phyloP scores from a whole-genome alignment of 768 basidiomycete species.

The Mrakia blollopis region DNA sequence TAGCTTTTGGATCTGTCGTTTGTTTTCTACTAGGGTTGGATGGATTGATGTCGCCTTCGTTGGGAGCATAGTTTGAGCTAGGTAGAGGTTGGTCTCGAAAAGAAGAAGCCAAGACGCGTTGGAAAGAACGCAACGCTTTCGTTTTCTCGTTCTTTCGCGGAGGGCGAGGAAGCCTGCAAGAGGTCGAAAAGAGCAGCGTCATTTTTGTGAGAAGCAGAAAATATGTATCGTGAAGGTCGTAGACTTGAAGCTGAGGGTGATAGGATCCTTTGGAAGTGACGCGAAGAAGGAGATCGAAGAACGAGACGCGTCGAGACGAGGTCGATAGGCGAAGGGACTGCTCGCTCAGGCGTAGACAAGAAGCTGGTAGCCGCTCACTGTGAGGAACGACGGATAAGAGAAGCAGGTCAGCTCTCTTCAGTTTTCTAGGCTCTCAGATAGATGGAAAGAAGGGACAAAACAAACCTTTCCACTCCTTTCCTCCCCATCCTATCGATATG shows the following conservation, averaged over 20 bases:
- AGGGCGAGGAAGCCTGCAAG: too few relatives aligned
- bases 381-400: neutral
- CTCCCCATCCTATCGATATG: constrained; percentile 5
- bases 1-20: too few relatives aligned
- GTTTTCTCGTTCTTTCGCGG: too few relatives aligned
- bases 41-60: too few relatives aligned
- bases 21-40: too few relatives aligned
- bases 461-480: neutral
- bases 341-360: constrained; percentile 8
- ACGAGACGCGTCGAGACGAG: neutral
- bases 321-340: neutral
- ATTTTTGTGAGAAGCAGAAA: too few relatives aligned
- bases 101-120: too few relatives aligned
- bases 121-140: too few relatives aligned
- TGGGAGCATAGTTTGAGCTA: too few relatives aligned
- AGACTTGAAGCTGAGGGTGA: neutral
- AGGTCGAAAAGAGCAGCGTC: too few relatives aligned
- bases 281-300: neutral
- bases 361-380: constrained; percentile 16
- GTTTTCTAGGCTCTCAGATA: neutral
- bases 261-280: neutral
- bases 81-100: too few relatives aligned
- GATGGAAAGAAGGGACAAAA: neutral
- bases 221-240: neutral
- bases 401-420: too few relatives aligned